phyloP scores from a whole-genome alignment of 305 asterid genomes.

The Fraxinus platypoda region DNA sequence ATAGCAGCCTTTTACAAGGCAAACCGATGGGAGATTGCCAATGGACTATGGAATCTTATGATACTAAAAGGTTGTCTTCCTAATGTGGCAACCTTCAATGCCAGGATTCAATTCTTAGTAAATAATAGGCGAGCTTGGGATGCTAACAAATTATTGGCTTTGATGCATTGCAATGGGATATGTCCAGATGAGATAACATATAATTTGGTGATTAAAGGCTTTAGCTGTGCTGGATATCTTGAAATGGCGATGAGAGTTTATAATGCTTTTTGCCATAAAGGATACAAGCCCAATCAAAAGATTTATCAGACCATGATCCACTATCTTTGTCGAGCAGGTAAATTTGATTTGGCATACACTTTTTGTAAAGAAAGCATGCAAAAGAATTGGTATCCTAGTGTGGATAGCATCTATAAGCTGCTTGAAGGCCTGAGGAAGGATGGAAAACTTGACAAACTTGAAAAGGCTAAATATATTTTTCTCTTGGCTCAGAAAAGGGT shows the following conservation, averaged over 20 bases:
- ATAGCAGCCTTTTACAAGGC: constrained; percentile 63
- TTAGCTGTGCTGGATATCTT: constrained; percentile 43
- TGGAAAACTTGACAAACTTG: constrained; percentile 35
- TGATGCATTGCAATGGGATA: constrained; percentile 44
- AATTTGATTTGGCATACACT: constrained; percentile 52
- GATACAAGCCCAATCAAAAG: constrained; percentile 60
- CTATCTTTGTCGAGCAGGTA: constrained; percentile 51
- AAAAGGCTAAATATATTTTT: constrained; percentile 50
- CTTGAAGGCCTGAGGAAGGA: constrained; percentile 55
- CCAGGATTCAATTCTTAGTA: constrained; percentile 68
- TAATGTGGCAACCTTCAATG: constrained; percentile 71
- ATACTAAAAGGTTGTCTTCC: constrained; percentile 63
- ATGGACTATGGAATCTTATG: constrained; percentile 83
- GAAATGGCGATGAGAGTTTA: constrained; percentile 63
- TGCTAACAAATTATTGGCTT: constrained; percentile 51
- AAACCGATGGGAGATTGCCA: constrained; percentile 46
- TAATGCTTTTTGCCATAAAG: constrained; percentile 46
- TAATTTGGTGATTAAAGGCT: constrained; percentile 81
- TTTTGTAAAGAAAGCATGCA: constrained; percentile 67
- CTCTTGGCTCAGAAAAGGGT: constrained; percentile 38
- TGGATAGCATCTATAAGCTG: constrained; percentile 45
- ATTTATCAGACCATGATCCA: constrained; percentile 77
- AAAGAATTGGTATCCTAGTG: constrained; percentile 68
- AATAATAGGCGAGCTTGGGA: constrained; percentile 64
- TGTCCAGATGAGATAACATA: constrained; percentile 65